Conservation (phyloP, 306 rosid species). For the Gleditsia sinensis region DNA sequence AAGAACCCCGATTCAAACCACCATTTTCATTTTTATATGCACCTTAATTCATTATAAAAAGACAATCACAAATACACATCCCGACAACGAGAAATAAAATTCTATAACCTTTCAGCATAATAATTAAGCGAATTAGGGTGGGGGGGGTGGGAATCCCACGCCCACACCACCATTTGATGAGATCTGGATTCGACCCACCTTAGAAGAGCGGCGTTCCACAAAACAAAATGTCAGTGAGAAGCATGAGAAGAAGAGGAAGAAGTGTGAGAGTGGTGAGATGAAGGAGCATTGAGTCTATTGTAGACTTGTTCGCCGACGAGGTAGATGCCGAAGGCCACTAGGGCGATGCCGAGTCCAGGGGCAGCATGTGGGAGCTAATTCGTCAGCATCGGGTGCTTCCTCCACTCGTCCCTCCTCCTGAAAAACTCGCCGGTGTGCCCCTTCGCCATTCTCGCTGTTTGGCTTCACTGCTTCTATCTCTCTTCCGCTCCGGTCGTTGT, state of each 20-base stretch:
- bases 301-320: conserved; percentile 86
- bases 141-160: too few relatives aligned
- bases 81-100: not conserved
- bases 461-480: conserved; percentile 1
- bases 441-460: conserved; percentile 45
- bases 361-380: conserved; percentile 89
- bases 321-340: conserved; percentile 88
- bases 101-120: not conserved
- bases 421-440: conserved; percentile 81
- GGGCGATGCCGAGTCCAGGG: conserved; percentile 90
- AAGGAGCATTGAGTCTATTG: conserved; percentile 51
- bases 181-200: not conserved
- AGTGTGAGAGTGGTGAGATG: conserved; percentile 40
- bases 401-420: conserved; percentile 92
- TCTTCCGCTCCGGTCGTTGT: too few relatives aligned
- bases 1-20: not conserved
- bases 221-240: conserved; percentile 31
- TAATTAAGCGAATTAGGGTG: not conserved
- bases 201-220: not conserved
- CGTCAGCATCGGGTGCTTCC: conserved; percentile 86
- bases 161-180: not conserved
- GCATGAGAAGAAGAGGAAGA: conserved; percentile 37
- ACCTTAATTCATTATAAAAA: not conserved
- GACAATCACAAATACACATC: not conserved
- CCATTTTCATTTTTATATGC: not conserved